These are phyloP conservation scores for Dipteronia dyeriana DNA, from an alignment of 345 rosid genomes.

Conservation along the genomic window DNA sequence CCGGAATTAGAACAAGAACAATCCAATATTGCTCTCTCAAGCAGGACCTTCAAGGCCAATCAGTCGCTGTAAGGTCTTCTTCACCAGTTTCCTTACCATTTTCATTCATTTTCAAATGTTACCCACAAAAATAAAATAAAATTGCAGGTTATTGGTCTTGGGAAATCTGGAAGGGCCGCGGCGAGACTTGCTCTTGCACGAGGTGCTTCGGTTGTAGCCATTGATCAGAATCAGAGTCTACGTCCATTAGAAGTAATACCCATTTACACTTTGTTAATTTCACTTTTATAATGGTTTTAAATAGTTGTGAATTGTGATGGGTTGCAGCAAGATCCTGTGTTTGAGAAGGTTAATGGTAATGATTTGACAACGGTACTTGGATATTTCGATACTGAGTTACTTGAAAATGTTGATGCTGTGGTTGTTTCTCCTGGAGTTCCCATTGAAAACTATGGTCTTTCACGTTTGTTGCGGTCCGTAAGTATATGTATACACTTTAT, in stretches of 20 bases:
- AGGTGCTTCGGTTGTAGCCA: slow-evolving; percentile 39
- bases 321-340: slow-evolving; percentile 30
- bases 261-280: not conserved
- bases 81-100: not conserved
- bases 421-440: slow-evolving; percentile 39
- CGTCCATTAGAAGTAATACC: slow-evolving; percentile 27
- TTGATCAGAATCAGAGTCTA: slow-evolving; percentile 34
- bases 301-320: not conserved
- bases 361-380: slow-evolving; percentile 33
- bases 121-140: not conserved
- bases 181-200: slow-evolving; percentile 37
- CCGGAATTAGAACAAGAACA: not conserved
- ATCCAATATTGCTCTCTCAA: slow-evolving; percentile 4
- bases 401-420: slow-evolving; percentile 24
- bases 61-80: not conserved
- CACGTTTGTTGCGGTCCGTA: slow-evolving; percentile 32
- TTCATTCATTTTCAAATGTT: not conserved
- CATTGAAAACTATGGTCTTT: slow-evolving; percentile 28
- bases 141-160: slow-evolving; percentile 36
- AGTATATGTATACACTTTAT: slow-evolving; percentile 9
- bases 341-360: slow-evolving; percentile 17
- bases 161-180: slow-evolving; percentile 37
- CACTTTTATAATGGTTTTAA: not conserved
- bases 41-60: slow-evolving; percentile 21
- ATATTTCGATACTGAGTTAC: slow-evolving; percentile 13